These are phyloP conservation scores for Thalia dealbata DNA, from an alignment of 176 grass and related monocot genomes.

Conservation along the genomic window DNA sequence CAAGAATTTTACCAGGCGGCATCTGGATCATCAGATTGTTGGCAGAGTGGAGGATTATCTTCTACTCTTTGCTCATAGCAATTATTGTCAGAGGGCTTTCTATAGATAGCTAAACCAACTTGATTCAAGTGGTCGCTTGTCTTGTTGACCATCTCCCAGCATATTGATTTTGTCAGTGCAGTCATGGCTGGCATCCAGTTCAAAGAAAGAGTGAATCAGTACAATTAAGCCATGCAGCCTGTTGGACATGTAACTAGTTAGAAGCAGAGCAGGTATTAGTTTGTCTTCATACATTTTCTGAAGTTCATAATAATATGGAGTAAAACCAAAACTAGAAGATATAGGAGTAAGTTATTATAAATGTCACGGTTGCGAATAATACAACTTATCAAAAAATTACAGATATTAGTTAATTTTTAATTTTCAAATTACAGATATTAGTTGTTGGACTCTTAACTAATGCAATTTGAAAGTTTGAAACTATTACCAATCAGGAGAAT, in stretches of 20 bases:
- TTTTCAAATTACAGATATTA: not conserved
- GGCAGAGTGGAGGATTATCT: constrained; percentile 66
- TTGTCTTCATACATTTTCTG: not conserved
- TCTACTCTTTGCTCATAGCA: constrained; percentile 85
- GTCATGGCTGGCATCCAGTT: constrained; percentile 50
- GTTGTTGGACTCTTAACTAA: not conserved
- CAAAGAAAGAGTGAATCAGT: not conserved
- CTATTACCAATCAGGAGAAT: not conserved
- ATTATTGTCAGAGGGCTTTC: constrained; percentile 84
- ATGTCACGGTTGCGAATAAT: no score
- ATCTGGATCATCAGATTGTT: constrained; percentile 68
- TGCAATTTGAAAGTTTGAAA: not conserved
- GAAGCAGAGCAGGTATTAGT: not conserved
- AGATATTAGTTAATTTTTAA: no score
- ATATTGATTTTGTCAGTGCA: constrained; percentile 79
- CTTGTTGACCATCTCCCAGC: constrained; percentile 92
- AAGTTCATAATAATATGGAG: not conserved
- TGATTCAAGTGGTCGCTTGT: constrained; percentile 73
- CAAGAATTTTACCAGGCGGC: constrained; percentile 69
- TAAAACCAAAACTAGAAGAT: not conserved
- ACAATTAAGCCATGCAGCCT: not conserved
- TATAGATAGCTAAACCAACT: constrained; percentile 80
- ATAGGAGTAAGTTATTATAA: not conserved
- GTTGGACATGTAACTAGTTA: not conserved
- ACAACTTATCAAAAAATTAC: not conserved